Base-by-base conservation (phyloP, 208 protist genomes). In the Spongospora subterranea region DNA sequence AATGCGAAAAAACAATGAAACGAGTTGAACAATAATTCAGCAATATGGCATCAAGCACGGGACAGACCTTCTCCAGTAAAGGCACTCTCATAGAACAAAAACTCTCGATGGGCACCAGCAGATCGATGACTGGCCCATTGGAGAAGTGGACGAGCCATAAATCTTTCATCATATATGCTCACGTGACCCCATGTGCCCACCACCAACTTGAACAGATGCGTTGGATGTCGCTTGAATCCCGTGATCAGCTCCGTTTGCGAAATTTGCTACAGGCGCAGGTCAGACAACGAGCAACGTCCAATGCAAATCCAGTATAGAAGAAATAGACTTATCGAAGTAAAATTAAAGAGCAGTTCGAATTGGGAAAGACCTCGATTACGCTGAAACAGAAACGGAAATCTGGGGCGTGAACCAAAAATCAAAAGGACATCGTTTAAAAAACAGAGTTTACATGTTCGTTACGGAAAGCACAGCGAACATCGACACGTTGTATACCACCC, bases 151-250 rank as follows among this genome's bases (percentile, higher is more conserved):
- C 71, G 71, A 35, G 71, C n/a, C 71, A n/a, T 82, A 43, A 40
- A 82, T 6, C 71, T 6, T 43, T 82, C 71, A 82, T 82, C 71
- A n/a, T 39, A 82, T n/a, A 82, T 20, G 17, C 17, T 20, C 71
- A 82, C 17, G 35, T 43, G 71, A 35, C 13, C n/a, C 71, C 71
- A 82, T 6, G 6, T 43, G 35, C 11, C 71, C 17, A 82, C 13
- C 17, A 43, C 71, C 17, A 82, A 82, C 40, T 6, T 20, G 40
- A 82, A 82, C 71, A n/a, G 35, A 43, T 82, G 17, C 40, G 6
- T 6, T 17, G n/a, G 71, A 35, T 43, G 11, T 6, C n/a, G 6
- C 11, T 35, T 43, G 40, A 82, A 82, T n/a, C 17, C 71, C 13
- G 71, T 82, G 71, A 82, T 82, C 6, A 82, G 17, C 6, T 20